phyloP scores from a whole-genome alignment of 1,284 basidiomycete species.

The Singerocomus inundabilis region DNA sequence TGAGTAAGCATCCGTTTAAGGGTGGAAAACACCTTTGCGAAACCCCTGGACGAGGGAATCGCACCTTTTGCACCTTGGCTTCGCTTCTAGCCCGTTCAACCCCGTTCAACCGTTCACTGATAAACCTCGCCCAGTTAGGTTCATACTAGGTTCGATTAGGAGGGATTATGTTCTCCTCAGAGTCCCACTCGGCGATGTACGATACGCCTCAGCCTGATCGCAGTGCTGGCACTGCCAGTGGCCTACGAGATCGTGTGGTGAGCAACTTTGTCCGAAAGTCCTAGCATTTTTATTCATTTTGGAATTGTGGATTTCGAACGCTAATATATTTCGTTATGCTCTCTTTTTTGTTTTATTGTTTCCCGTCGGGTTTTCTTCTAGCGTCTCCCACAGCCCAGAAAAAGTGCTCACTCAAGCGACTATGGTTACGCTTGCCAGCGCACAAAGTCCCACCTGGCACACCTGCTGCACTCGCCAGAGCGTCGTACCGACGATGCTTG shows the following conservation, averaged over 20 bases:
- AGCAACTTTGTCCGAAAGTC: not conserved
- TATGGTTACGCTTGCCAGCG: not conserved
- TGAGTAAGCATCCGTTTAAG: too few species aligned
- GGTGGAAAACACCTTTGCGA: too few species aligned
- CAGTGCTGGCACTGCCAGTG: not conserved
- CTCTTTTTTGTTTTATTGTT: not conserved
- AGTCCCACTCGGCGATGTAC: not conserved
- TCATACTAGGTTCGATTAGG: not conserved
- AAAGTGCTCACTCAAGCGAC: not conserved
- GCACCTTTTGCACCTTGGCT: too few species aligned
- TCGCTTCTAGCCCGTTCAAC: too few species aligned
- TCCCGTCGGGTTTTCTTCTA: not conserved
- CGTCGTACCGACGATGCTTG: not conserved
- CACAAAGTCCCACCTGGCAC: not conserved
- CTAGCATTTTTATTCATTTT: not conserved
- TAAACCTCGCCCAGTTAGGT: not conserved
- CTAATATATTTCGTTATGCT: too few species aligned
- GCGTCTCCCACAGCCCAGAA: constrained; percentile 4
- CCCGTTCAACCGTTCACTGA: not conserved
- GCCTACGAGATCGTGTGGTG: constrained; percentile 10
- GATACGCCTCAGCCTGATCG: not conserved
- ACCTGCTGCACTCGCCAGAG: constrained; percentile 1
- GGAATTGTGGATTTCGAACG: not conserved
- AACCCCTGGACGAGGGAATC: too few species aligned
- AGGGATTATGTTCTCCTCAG: constrained; percentile 3